Base-by-base conservation (phyloP, 1,284 basidiomycete genomes). In the Athelia psychrophila region DNA sequence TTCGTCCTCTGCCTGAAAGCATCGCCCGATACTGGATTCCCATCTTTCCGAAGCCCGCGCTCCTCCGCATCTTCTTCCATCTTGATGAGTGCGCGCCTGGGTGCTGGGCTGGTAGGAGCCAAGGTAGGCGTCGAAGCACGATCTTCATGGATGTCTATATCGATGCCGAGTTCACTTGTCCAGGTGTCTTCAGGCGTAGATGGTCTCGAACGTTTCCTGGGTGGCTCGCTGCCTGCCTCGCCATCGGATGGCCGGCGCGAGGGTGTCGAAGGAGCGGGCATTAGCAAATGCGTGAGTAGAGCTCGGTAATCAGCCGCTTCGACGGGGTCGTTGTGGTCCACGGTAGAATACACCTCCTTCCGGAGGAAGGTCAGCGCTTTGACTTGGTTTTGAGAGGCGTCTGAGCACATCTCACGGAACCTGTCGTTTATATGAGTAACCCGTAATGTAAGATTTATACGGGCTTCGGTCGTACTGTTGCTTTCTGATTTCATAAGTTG, bases 331-430 rank as follows among this genome's bases (percentile, higher is more conserved):
- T 65, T 70, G 57, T 90, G 87, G 61, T 91, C 78, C 20, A 91
- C 88, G 3, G 88, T 83, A 1, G 76, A 75, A 0, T 81, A 82
- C 10, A 92, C 83, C 46, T 85, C 76, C 0, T 74, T 81, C 64
- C 87, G 86, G 18, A 92, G 70, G 67, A 88, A 91, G 15, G 73
- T 74, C 22, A 92, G 73, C 1, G 89, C 86, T 57, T 82, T 79
- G n/a, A 88, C 75, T 0, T 83, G 73, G 6, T 30, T 5, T 9
- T n/a, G n/a, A 2, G 81, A 66, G n/a, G 68, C 70, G 36, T 81
- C 79, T 62, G 83, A 79, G 63, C 87, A 90, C 77, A 91, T 82
- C 62, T 91, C 89, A 20, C 84, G 79, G 68, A 91, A 92, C 57
- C 89, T 91, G 55, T 4, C 33, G 3, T 33, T 25, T 23, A 45